phyloP scores from a whole-genome alignment of 129 eudicot genomes.

The Flaveria ramosissima region DNA sequence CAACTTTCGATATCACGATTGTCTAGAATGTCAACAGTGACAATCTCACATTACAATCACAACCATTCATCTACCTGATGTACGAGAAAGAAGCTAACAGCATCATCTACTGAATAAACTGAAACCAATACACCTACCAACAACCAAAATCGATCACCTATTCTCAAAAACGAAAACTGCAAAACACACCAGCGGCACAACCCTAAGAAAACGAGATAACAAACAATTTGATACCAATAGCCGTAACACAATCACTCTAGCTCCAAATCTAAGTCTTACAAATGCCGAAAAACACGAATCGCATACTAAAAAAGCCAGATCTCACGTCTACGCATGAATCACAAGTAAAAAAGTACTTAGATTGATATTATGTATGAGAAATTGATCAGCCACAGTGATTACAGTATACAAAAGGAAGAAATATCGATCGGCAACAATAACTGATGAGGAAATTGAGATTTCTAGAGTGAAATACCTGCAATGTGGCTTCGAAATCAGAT shows the following conservation, averaged over 20 bases:
- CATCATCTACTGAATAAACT: background rate
- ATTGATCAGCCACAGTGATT: background rate
- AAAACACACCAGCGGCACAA: background rate
- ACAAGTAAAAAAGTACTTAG: background rate
- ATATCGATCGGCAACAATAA: background rate
- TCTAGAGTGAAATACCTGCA: slow-evolving; percentile 13
- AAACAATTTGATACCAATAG: background rate
- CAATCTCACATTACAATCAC: background rate
- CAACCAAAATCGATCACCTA: background rate
- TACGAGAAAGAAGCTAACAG: background rate
- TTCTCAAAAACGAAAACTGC: background rate
- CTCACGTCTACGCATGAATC: slow-evolving; percentile 16
- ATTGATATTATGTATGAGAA: background rate
- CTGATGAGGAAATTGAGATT: background rate
- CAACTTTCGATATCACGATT: background rate
- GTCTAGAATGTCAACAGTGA: background rate
- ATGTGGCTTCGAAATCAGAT: slow-evolving; percentile 17
- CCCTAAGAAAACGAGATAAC: background rate
- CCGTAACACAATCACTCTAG: too few relatives aligned
- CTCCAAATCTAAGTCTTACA: background rate
- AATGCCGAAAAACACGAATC: slow-evolving; percentile 20
- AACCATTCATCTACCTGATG: background rate
- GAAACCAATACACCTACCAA: background rate
- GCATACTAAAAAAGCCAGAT: slow-evolving; percentile 10
- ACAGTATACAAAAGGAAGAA: background rate